Evolutionary conservation across 2,329 filamentous ascomycete species (phyloP), one percentile per base, ranked within the genome.

Genomic region (Neonectria hederae): DNA sequence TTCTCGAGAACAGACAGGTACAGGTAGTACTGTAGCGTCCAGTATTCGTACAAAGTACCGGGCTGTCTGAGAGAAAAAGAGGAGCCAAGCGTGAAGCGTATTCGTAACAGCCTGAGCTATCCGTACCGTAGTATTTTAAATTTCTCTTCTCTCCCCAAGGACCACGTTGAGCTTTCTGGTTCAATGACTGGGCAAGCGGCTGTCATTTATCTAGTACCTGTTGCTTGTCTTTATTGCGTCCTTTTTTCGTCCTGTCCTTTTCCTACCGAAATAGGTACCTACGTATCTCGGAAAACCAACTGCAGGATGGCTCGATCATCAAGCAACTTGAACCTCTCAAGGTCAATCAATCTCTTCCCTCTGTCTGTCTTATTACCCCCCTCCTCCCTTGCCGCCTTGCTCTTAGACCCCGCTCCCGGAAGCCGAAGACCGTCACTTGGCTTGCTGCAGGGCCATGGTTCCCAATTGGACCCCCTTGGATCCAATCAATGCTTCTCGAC

Each of bases 81-180:
- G 61, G 59, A 43, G 55, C 56, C 43, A 63, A 49, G 60, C 54
- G 51, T 42, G 51, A 59, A 30, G 61, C 61, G 61, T 63, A 63
- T 63, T 63, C 61, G 61, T 63, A 63, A 51, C 42, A 45, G 35
- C 32, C 38, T 28, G 38, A 24, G 53, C 26, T 58, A 51, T n/a
- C 55, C 49, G 45, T 58, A 46, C 45, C 60, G 55, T 54, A 60
- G 35, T 24, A 53, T 51, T 61, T 54, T 54, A n/a, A n/a, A n/a
- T 62, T 51, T 42, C 43, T 24, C 46, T 26, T 54, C 30, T 32
- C 53, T 13, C 30, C 2, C 17, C 17, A 2, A 19, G 62, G 46
- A 71, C 61, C 71, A 73, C 71, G 71, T 73, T 73, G 69, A 67
- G 59, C 68, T 72, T 71, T 72, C 69, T 62, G 49, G 59, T 59